Conservation (phyloP, 345 rosid species). For the Conringia planisiliqua region DNA sequence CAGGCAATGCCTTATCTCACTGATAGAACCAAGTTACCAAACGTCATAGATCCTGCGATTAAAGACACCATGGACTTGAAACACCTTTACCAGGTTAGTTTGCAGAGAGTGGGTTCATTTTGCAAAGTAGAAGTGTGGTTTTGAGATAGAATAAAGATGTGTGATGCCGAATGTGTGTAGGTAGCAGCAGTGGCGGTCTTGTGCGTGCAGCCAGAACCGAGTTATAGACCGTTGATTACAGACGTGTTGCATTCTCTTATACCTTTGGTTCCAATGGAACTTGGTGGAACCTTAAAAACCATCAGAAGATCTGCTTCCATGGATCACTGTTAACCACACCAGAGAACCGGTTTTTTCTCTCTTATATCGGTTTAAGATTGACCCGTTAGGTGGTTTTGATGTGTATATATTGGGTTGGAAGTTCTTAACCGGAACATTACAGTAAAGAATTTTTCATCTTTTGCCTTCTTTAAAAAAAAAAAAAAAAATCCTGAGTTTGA, state of each 20-base stretch:
- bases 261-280: conserved; percentile 77
- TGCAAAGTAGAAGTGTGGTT: not conserved
- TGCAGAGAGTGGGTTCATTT: not conserved
- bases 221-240: conserved; percentile 82
- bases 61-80: conserved; percentile 73
- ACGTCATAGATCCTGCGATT: conserved; percentile 76
- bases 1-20: conserved; percentile 99
- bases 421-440: not conserved
- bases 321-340: conserved; percentile 18
- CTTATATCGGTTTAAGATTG: conserved; percentile 1
- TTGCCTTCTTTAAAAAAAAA: not conserved
- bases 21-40: conserved; percentile 80
- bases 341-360: not conserved
- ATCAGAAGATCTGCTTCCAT: conserved; percentile 23
- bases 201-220: conserved; percentile 92
- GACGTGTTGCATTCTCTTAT: conserved; percentile 89
- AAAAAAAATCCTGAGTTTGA: too few relatives aligned
- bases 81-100: conserved; percentile 85
- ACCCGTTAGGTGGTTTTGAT: conserved; percentile 1
- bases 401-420: not conserved
- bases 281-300: conserved; percentile 70
- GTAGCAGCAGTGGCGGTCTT: conserved; percentile 94
- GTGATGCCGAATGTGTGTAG: conserved; percentile 37
- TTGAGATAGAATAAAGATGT: not conserved
- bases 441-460: not conserved